Evolutionary conservation across 768 basidiomycete species (phyloP).

Genomic region (Cyathus striatus): DNA sequence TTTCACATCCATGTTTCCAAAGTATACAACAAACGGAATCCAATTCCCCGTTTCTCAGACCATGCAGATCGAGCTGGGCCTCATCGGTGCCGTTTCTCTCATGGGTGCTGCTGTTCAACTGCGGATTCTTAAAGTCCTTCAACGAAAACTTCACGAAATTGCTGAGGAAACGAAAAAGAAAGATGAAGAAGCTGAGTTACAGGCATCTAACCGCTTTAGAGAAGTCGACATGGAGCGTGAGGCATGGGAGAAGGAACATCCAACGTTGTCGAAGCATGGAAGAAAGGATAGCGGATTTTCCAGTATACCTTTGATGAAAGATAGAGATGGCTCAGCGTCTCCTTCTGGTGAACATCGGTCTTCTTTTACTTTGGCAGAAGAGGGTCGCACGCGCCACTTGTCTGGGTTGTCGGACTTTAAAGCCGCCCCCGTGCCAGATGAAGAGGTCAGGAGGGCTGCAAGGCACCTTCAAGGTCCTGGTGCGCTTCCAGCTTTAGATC

Average conservation of each 20-base stretch:
- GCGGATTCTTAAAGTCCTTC: constrained; percentile 76
- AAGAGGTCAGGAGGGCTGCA: constrained; percentile 51
- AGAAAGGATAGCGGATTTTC: constrained; percentile 63
- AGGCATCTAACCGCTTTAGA: constrained; percentile 66
- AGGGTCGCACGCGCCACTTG: constrained; percentile 50
- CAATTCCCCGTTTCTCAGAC: constrained; percentile 82
- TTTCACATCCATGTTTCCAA: constrained; percentile 74
- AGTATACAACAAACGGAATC: constrained; percentile 61
- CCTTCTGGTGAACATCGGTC: constrained; percentile 46
- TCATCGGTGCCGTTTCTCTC: constrained; percentile 76
- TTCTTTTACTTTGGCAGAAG: constrained; percentile 46
- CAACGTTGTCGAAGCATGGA: constrained; percentile 52
- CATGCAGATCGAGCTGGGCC: constrained; percentile 91
- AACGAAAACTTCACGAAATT: constrained; percentile 76
- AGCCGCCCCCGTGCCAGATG: constrained; percentile 55
- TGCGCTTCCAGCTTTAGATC: constrained; percentile 65
- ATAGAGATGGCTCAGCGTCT: constrained; percentile 41
- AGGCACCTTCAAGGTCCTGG: constrained; percentile 47
- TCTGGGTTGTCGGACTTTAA: constrained; percentile 76
- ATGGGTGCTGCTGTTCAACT: constrained; percentile 91
- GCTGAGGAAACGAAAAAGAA: constrained; percentile 65
- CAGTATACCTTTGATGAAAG: constrained; percentile 62
- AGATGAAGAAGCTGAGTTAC: constrained; percentile 72
- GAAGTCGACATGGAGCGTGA: constrained; percentile 63
- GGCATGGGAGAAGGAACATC: constrained; percentile 87